Evolutionary conservation across 768 basidiomycete species (phyloP).

Genomic region (Pleurotus pulmonarius): DNA sequence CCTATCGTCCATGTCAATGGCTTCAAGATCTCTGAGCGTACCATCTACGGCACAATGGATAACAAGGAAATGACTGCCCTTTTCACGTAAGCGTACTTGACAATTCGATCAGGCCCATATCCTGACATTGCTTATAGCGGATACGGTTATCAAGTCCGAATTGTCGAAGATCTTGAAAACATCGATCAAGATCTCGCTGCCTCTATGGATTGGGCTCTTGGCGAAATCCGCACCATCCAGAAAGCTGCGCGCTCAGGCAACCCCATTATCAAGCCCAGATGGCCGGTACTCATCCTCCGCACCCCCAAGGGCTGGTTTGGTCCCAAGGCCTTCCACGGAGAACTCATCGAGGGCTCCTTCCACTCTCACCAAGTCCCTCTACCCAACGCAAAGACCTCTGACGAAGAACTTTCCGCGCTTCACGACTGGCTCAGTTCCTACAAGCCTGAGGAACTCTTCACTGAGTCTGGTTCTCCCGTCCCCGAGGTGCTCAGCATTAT

Average conservation of each 20-base stretch:
- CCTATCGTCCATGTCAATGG: constrained; percentile 87
- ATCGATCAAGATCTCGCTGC: constrained; percentile 80
- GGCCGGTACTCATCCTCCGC: constrained; percentile 84
- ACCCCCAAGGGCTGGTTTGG: constrained; percentile 83
- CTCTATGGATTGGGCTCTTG: constrained; percentile 77
- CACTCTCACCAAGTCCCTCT: constrained; percentile 88
- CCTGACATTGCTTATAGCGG: constrained; percentile 37
- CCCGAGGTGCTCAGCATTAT: constrained; percentile 55
- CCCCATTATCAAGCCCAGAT: constrained; percentile 83
- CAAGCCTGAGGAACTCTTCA: constrained; percentile 63
- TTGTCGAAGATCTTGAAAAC: constrained; percentile 64
- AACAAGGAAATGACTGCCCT: constrained; percentile 74
- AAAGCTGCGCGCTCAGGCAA: constrained; percentile 70
- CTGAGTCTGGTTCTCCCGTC: constrained; percentile 54
- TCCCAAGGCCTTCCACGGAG: constrained; percentile 62
- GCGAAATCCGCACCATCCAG: constrained; percentile 76
- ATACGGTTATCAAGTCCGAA: constrained; percentile 86
- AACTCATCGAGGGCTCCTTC: constrained; percentile 79
- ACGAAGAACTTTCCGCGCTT: constrained; percentile 59
- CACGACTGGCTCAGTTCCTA: constrained; percentile 77
- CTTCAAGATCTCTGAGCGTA: constrained; percentile 89
- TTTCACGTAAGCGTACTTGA: constrained; percentile 52
- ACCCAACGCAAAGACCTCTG: constrained; percentile 60
- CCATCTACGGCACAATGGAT: constrained; percentile 89
- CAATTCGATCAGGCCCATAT: neutral